Base-by-base conservation (phyloP, 2,329 filamentous ascomycete genomes). In the Diaporthe citrichinensis region DNA sequence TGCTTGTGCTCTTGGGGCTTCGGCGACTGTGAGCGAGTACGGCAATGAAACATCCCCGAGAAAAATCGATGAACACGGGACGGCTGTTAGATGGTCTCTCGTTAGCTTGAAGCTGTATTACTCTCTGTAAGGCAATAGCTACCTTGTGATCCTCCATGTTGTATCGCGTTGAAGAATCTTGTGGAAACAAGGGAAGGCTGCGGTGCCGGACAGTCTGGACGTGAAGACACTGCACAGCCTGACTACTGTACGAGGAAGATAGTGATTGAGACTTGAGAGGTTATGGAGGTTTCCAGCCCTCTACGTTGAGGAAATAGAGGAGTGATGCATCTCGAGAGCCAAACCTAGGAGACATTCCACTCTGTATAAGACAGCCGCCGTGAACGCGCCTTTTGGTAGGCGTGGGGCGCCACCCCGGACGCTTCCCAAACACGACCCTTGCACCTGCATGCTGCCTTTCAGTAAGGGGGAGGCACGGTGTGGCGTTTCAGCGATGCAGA, bases 391-490 rank as follows among this genome's bases (percentile, higher is more conserved):
- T 61, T 10, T 15, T 67, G 41, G 41, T 31, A 34, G 41, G 34
- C 44, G 61, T 67, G 44, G 61, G 61, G 61, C 61, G n/a, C 4
- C 61, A 67, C 61, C 61, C 61, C 15, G 41, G 61, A 31, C 61
- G 61, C 61, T 49, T 67, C 41, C 61, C 25, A 67, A 49, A 67
- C 34, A 44, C 5, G 20, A 25, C 41, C 44, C 61, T 31, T 49
- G 61, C 61, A 67, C 41, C n/a, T 67, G 61, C 61, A 67, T 46
- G 36, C 44, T 49, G 28, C 14, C 61, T 67, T 31, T 34, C 61
- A n/a, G 31, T 10, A 34, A 58, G 31, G 31, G 31, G 28, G 44
- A n/a, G 41, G n/a, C 41, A 49, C 7, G 41, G 61, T 34, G 61
- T 58, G 20, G 31, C 55, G n/a, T 31, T 67, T n/a, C 12, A 44